phyloP scores from a whole-genome alignment of 1,284 basidiomycete species.

The Malassezia globosa region DNA sequence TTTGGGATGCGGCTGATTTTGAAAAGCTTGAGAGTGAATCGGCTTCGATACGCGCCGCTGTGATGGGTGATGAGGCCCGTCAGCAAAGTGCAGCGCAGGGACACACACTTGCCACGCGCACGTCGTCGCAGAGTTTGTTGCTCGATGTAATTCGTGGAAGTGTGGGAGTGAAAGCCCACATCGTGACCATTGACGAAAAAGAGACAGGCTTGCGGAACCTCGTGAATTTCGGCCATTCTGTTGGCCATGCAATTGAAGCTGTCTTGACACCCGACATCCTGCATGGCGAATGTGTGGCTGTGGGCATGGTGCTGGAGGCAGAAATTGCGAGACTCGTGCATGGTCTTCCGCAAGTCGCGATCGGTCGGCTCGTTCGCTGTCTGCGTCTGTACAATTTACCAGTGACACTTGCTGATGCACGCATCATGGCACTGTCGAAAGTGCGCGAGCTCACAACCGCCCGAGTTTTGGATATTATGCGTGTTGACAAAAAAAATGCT shows the following conservation, averaged over 20 bases:
- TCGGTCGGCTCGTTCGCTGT: constrained; percentile 38
- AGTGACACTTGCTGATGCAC: constrained; percentile 35
- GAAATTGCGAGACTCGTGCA: constrained; percentile 38
- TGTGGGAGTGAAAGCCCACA: constrained; percentile 45
- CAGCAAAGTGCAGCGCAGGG: constrained; percentile 26
- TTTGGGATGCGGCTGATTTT: constrained; percentile 45
- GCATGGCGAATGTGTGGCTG: constrained; percentile 44
- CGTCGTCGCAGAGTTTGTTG: constrained; percentile 36
- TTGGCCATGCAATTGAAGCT: constrained; percentile 47
- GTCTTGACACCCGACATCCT: constrained; percentile 44
- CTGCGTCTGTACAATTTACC: constrained; percentile 42
- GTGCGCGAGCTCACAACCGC: constrained; percentile 63
- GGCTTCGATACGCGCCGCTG: constrained; percentile 39
- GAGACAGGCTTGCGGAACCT: constrained; percentile 46
- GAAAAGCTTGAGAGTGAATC: constrained; percentile 41
- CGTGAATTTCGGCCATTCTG: constrained; percentile 46
- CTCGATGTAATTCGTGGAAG: constrained; percentile 46
- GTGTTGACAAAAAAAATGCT: constrained; percentile 95
- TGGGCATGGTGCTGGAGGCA: constrained; percentile 46
- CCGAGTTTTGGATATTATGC: constrained; percentile 75
- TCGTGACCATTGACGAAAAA: constrained; percentile 45
- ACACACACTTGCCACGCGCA: constrained; percentile 34
- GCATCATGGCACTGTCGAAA: constrained; percentile 56
- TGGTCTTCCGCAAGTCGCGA: constrained; percentile 41
- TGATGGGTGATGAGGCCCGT: constrained; percentile 30